Base-by-base conservation (phyloP, 2,329 filamentous ascomycete species). In the Cladobotryum protrusum region DNA sequence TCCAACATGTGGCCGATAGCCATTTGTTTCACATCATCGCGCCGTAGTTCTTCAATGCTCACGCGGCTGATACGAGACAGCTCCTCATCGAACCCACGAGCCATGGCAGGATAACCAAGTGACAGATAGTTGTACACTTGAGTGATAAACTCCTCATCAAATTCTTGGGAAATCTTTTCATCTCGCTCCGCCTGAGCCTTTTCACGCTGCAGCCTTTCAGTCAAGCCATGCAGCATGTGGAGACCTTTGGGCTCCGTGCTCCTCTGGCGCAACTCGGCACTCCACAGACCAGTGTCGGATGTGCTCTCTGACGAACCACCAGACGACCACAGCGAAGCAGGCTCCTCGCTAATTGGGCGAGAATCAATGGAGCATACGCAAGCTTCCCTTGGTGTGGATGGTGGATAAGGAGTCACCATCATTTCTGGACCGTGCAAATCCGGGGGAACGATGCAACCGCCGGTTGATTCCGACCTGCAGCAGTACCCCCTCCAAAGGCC, bases 111-210 rank as follows among this genome's bases (percentile, higher is more conserved):
- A 66, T 96, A 96, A 5, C 92, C 92, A 5, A 97, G 78, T 0
- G 89, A 95, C 14, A 97, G 77, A 67, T 97, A 97, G 67, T 97
- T 96, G 76, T 95, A 97, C 7, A 97, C 91, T 67, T 97, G 92
- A 0, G 91, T 96, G 49, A 96, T 82, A 64, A 96, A 96, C 3
- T 75, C 75, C 64, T 96, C 89, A 53, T 85, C 76, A 61, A 93
- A 95, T 66, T 96, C 90, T 47, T 69, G 67, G 4, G 70, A 63
- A 52, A 83, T 79, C 59, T 76, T 75, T 46, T 78, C 76, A 55
- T 79, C 71, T 1, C 68, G 67, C 57, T 81, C 76, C 14, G 70
- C 73, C 12, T 69, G 67, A 5, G 66, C 72, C 61, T 77, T 77
- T 56, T 78, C 76, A 50, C 71, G 68, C 51, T 67, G 69, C 14